Base-by-base conservation (phyloP, 805 yeast genomes). In the Candida xyloterini region DNA sequence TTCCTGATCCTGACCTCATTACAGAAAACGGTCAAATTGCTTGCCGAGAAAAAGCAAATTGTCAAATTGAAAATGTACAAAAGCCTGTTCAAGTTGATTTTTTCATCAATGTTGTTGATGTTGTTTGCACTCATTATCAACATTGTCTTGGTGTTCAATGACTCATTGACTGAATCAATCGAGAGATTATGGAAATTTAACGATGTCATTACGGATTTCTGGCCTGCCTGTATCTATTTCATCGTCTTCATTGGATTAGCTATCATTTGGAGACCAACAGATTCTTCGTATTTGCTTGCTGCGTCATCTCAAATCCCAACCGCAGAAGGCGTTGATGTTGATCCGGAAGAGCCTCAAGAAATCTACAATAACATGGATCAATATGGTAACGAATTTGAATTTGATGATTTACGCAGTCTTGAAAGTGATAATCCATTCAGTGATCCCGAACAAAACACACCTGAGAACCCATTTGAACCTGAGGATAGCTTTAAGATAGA, bases 241-340 rank as follows among this genome's bases (percentile, higher is more conserved):
- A 65, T 81, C 33, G 90, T 90, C 27, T 90, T 93, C 60, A 75
- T 83, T 53, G 77, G 89, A 8, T 73, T 93, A 48, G 86, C 96
- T 5, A 78, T 89, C 68, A 76, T 93, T 47, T 93, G 99, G 99
- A 82, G 99, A 63, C 99, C 99, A 38, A 91, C 97, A 0, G 93
- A 84, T 52, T 88, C 95, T 28, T 89, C 96, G 42, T 85, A 90
- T 56, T 82, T 95, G 78, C 76, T 93, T 57, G 98, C 97, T 10
- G 90, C 90, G 47, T 86, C 96, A 2, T 87, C 88, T 38, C 98
- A 93, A 66, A 70, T 93, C 31, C 93, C 96, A 49, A 84, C 57
- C 7, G 46, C 53, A 22, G 86, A 83, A 46, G 74, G 72, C 26
- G 89, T 78, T 30, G 84, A 39, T 2, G 50, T 40, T 14, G 52